Evolutionary conservation across 1,284 basidiomycete species (phyloP), one percentile per base, ranked within the genome.

Genomic region (Amylostereum areolatum): DNA sequence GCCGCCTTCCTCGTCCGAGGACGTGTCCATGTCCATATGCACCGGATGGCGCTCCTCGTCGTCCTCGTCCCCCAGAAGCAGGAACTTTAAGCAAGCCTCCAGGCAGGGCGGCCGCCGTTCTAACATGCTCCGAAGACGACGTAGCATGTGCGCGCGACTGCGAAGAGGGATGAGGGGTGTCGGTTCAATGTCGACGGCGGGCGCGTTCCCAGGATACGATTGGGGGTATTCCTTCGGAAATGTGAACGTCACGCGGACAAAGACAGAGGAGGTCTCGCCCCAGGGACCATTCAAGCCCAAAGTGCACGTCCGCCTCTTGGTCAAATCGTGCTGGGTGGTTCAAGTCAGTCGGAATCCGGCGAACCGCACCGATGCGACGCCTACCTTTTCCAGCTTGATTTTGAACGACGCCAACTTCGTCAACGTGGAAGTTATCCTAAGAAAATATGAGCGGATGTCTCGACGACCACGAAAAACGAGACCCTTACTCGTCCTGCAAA

Each of bases 251-350:
- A 95, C 81, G 1, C 94, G 83, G 48, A 96, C 83, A 69, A 91
- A 93, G 4, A 88, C 84, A 24, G 78, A 84, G 4, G 79, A 85
- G 11, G 71, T 80, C 50, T 87, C 86, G 8, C 91, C 92, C 92
- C 93, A 96, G 1, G 92, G 93, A 0, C 92, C 92, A 59, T 92
- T 85, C 43, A 97, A 71, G 6, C 91, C 89, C 47, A 97, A 76
- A 2, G 91, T 94, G 56, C 91, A 91, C 12, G 82, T 88, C 29
- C 92, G 78, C 59, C 83, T 84, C 61, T 87, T 91, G 3, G 77
- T 76, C 39, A 94, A 69, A 53, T 94, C 92, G 49, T 89, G 81
- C 88, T 92, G 43, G 30, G 46, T 29, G 4, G 47, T 9, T 41
- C 27, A 31, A 33, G 41, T 50, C 6, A 57, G 47, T 29, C 37